Evolutionary conservation across 208 protist species (phyloP).

Genomic region (Acanthamoeba lenticulata): DNA sequence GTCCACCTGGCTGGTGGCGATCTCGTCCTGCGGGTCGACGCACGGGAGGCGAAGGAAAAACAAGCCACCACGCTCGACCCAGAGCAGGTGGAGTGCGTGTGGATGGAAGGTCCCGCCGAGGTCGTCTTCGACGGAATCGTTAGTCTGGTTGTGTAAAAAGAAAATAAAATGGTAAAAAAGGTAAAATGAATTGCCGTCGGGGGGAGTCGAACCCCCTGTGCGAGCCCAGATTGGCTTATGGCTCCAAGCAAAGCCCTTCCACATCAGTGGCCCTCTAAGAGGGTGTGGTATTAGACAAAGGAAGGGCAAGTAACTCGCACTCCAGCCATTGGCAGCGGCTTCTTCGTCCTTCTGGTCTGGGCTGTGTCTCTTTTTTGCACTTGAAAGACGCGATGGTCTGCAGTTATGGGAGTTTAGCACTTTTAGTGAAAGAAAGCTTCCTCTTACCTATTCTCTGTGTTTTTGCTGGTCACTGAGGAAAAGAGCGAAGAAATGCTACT

Average conservation of each 20-base stretch:
- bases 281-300: neutral
- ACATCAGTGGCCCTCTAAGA: neutral
- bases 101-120: slow-evolving; percentile 8
- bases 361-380: too few species aligned
- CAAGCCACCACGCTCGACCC: neutral
- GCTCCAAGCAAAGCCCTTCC: neutral
- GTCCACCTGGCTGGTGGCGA: neutral
- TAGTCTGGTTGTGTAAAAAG: neutral
- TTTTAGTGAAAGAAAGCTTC: too few species aligned
- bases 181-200: neutral
- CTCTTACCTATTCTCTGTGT: too few species aligned
- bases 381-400: too few species aligned
- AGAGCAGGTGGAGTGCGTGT: neutral
- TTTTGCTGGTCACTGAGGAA: too few species aligned
- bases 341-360: too few species aligned
- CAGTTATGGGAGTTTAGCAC: too few species aligned
- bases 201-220: neutral
- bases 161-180: neutral
- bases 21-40: neutral
- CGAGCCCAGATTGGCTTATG: slow-evolving; percentile 12
- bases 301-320: neutral
- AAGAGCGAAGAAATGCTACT: too few species aligned
- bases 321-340: neutral
- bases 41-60: neutral
- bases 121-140: neutral